These are phyloP conservation scores for Phytophthora sojae DNA, from an alignment of 352 stramenopile species.

Conservation along the genomic window DNA sequence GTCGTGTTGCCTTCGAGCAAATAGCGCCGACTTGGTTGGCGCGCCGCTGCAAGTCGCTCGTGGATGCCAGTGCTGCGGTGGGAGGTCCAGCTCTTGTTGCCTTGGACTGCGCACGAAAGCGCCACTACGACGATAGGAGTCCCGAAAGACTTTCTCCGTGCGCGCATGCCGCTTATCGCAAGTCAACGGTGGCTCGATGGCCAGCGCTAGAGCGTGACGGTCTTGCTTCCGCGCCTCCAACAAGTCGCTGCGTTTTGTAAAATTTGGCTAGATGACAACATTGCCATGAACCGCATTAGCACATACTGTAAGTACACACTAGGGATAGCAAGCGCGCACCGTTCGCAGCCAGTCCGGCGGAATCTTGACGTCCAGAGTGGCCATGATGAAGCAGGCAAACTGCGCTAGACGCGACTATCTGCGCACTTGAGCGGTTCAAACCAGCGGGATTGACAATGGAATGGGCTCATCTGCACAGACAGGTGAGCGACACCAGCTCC, in stretches of 20 bases:
- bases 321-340: constrained; percentile 30
- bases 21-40: constrained; percentile 46
- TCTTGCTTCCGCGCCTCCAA: constrained; percentile 54
- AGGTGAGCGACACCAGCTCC: neutral
- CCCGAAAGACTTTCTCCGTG: constrained; percentile 56
- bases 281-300: neutral
- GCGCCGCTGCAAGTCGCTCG: constrained; percentile 45
- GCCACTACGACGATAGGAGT: constrained; percentile 58
- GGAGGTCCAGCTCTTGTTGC: constrained; percentile 30
- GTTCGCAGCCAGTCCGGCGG: constrained; percentile 62
- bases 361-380: constrained; percentile 48
- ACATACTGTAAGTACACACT: neutral
- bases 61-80: constrained; percentile 43
- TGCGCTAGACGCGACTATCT: neutral
- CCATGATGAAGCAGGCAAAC: constrained; percentile 26
- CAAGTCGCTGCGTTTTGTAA: constrained; percentile 55
- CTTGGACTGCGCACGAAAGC: constrained; percentile 47
- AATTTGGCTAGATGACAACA: constrained; percentile 40
- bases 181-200: constrained; percentile 30
- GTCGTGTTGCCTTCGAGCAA: constrained; percentile 42
- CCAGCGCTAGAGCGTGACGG: constrained; percentile 46
- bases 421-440: neutral
- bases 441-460: constrained; percentile 15
- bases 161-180: constrained; percentile 52
- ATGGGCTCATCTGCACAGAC: neutral